Conservation (phyloP, 768 basidiomycete genomes). For the Mycena venus region DNA sequence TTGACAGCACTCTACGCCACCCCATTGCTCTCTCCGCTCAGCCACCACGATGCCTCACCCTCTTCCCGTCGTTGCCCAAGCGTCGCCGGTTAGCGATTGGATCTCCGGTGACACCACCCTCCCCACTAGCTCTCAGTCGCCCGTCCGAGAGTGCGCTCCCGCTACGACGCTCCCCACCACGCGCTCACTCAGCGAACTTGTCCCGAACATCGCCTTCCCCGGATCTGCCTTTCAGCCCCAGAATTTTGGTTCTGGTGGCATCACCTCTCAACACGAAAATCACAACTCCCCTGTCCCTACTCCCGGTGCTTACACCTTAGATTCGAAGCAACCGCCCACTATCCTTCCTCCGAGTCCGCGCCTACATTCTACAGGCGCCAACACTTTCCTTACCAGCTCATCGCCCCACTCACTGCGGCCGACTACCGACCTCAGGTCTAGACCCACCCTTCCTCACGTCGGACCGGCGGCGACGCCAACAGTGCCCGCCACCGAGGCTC, state of each 20-base stretch:
- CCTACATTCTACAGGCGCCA: background rate
- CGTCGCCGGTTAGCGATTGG: background rate
- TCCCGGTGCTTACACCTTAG: background rate
- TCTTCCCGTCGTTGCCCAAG: background rate
- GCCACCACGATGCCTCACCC: constrained; percentile 8
- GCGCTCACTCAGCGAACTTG: background rate
- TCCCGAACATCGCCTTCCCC: background rate
- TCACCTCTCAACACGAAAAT: background rate
- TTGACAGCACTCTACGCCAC: constrained; percentile 4
- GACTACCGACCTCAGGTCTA: too few species aligned
- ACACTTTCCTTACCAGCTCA: background rate
- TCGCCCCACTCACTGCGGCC: background rate
- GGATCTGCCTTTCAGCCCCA: too few species aligned
- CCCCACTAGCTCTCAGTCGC: background rate
- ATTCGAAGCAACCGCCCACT: background rate
- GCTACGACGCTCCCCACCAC: background rate
- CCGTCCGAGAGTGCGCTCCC: background rate
- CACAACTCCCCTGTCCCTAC: background rate
- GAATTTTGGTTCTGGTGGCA: background rate
- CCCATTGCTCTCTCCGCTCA: background rate
- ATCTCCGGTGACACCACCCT: background rate
- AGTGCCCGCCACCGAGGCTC: background rate
- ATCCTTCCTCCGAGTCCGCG: background rate
- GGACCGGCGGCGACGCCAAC: too few species aligned
- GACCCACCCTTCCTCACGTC: too few species aligned